Evolutionary conservation across 2,329 filamentous ascomycete species (phyloP).

Genomic region (Trichophyton schoenleinii): DNA sequence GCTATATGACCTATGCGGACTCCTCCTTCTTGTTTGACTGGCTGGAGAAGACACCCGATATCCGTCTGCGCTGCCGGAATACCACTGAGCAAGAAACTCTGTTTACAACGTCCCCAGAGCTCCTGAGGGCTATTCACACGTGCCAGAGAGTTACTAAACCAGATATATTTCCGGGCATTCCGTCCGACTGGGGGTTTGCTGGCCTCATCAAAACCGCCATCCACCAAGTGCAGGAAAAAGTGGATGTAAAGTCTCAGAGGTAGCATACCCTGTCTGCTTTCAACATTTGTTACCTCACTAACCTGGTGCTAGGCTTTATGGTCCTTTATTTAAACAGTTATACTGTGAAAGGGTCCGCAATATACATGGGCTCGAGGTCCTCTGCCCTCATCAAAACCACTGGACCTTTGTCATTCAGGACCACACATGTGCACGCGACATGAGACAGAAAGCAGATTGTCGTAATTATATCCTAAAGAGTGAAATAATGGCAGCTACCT

Average conservation of each 20-base stretch:
- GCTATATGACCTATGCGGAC: conserved; percentile 1
- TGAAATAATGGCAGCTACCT: conserved; percentile 10
- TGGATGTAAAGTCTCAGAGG: no score
- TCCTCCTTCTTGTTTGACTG: conserved; percentile 10
- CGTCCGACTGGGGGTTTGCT: conserved; percentile 11
- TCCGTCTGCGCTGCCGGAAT: conserved; percentile 10
- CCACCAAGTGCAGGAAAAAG: no score
- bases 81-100: conserved; percentile 5
- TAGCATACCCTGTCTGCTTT: no score
- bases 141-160: no score
- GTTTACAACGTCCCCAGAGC: conserved; percentile 6
- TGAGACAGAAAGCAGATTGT: not conserved
- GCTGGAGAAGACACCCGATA: conserved; percentile 11
- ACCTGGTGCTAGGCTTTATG: conserved; percentile 1
- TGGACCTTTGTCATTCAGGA: conserved; percentile 10
- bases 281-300: no score
- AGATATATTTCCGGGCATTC: no score
- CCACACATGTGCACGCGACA: not conserved
- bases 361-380: not conserved
- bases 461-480: conserved; percentile 10
- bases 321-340: conserved; percentile 3
- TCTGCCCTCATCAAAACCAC: conserved; percentile 6
- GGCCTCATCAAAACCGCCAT: not conserved
- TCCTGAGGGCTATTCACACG: conserved; percentile 10
- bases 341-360: not conserved